These are phyloP conservation scores for Osmanthus fragrans DNA, from an alignment of 257 asterid species.

Conservation along the genomic window DNA sequence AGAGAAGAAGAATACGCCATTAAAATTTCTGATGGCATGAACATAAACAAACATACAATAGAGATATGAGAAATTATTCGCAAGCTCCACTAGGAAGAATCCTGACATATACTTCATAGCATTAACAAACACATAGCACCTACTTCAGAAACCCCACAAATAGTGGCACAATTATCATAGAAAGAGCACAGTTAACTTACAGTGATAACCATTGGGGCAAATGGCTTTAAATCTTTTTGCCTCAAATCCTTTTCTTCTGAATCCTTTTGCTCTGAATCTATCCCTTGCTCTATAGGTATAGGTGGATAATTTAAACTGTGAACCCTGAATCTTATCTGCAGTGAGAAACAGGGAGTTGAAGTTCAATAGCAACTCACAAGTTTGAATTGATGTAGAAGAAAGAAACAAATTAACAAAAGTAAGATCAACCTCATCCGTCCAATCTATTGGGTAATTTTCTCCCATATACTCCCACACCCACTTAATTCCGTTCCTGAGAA, in stretches of 20 bases:
- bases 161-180: not conserved
- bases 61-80: not conserved
- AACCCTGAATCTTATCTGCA: constrained; percentile 52
- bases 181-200: constrained; percentile 23
- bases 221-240: constrained; percentile 32
- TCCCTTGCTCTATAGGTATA: constrained; percentile 58
- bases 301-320: constrained; percentile 59
- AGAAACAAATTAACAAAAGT: not conserved
- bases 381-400: not conserved
- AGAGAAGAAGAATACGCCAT: not conserved
- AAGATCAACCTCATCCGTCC: constrained; percentile 65
- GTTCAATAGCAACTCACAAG: not conserved
- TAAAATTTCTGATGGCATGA: not conserved
- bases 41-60: not conserved
- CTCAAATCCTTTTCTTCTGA: not conserved
- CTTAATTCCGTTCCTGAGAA: constrained; percentile 39
- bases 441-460: constrained; percentile 56
- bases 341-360: constrained; percentile 14
- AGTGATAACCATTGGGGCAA: constrained; percentile 49
- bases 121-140: not conserved
- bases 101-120: not conserved
- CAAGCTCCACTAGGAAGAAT: not conserved
- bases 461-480: constrained; percentile 76
- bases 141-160: not conserved
- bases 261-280: constrained; percentile 26